Conservation (phyloP, 257 asterid species). For the Lycium barbarum region DNA sequence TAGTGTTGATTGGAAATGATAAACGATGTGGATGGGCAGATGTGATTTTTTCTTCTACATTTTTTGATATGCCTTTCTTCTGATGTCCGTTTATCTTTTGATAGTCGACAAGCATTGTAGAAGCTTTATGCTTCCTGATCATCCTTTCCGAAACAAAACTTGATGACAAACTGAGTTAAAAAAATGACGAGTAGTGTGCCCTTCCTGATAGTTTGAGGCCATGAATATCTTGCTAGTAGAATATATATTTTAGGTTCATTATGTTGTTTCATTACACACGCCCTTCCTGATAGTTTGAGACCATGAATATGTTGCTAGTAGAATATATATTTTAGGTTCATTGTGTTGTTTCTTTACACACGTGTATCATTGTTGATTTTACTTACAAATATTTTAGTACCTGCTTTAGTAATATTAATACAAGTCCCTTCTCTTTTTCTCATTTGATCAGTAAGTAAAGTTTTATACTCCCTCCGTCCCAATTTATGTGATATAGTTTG, state of each 20-base stretch:
- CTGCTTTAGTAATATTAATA: neutral
- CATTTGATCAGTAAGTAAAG: neutral
- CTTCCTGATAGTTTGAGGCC: neutral
- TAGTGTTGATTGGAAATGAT: neutral
- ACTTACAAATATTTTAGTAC: neutral
- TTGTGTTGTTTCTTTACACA: neutral
- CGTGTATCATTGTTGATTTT: neutral
- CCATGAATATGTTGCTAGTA: neutral
- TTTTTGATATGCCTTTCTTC: neutral
- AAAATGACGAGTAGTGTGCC: neutral
- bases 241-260: neutral
- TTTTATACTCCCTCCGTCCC: neutral
- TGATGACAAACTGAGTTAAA: neutral
- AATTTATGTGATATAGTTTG: too few relatives aligned
- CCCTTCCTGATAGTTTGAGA: neutral
- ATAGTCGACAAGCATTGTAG: neutral
- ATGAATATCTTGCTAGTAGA: constrained; percentile 10
- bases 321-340: neutral
- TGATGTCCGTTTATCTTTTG: neutral
- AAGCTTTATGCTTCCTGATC: neutral
- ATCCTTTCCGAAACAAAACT: constrained; percentile 9
- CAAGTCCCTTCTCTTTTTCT: constrained; percentile 9
- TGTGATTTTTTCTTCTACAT: neutral
- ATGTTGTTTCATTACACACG: neutral
- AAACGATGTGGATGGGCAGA: neutral